Base-by-base conservation (phyloP, 140 eudicot species). In the Ambrosia hybrid region DNA sequence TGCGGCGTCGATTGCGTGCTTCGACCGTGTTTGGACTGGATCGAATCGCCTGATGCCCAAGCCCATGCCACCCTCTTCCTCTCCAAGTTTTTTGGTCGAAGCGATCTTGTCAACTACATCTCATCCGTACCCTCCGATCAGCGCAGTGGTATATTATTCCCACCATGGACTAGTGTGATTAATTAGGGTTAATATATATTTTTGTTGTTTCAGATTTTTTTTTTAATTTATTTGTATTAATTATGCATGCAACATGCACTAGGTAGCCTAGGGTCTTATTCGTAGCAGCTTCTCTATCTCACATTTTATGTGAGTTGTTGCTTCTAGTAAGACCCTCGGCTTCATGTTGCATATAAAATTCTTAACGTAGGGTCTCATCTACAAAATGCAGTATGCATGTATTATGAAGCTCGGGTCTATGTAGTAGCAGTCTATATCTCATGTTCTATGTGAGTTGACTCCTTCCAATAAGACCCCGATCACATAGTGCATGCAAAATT, bases 51-150 rank as follows among this genome's bases (percentile, higher is more conserved):
- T 0, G 81, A 76, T 41, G 92, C 90, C n/a, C 95, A 91, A 79
- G 90, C 61, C 49, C 73, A 91, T 83, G 97, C 97, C 51, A 86
- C 90, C 4, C 85, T 88, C 72, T 91, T 88, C 71, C 82, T 91
- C 81, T 83, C 97, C 82, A 91, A 91, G 83, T 91, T 91, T 83
- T 91, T 83, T 59, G 97, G 97, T 78, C 95, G 95, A 21, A 80
- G 83, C 66, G 92, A 88, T 73, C 92, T 91, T 77, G 65, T 91
- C 87, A 55, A 81, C 48, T 85, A 82, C 83, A 80, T 91, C 80
- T 65, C 97, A 73, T 70, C 86, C 62, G 95, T 81, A 1, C 92
- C 87, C 6, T 67, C 36, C 12, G 58, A 6, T 33, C 82, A 76
- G 59, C 80, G 88, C 34, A 75, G 87, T 3, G 92, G 97, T 91